These are phyloP conservation scores for Pleodorina starrii DNA, from an alignment of 139 green algal species.

Conservation along the genomic window DNA sequence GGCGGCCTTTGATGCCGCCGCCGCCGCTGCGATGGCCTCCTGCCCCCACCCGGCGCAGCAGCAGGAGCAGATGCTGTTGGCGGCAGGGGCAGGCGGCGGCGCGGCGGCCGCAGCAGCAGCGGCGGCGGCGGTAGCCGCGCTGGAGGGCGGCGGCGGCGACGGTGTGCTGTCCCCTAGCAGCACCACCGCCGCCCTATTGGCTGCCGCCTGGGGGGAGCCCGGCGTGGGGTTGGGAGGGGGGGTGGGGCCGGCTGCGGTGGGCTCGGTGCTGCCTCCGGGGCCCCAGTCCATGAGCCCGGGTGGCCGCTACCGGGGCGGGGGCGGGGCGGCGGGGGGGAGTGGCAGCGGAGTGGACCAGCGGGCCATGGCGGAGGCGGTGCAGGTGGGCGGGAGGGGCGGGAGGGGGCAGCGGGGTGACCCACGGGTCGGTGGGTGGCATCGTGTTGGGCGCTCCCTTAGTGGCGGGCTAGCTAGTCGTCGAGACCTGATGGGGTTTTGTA, in stretches of 20 bases:
- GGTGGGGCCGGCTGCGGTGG: too few species aligned
- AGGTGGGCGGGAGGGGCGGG: slow-evolving; percentile 13
- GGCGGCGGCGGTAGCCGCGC: not conserved
- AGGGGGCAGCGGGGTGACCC: too few species aligned
- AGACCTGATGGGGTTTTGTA: too few species aligned
- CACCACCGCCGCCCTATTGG: not conserved
- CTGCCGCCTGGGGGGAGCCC: not conserved
- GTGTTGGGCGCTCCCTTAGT: too few species aligned
- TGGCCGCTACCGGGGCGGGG: not conserved
- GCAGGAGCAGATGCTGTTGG: slow-evolving; percentile 33
- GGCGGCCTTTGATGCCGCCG: not conserved
- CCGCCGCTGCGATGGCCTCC: not conserved
- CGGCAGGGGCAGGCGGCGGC: slow-evolving; percentile 18
- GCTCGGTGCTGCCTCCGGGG: not conserved
- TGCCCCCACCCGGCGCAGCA: not conserved
- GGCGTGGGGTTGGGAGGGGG: not conserved
- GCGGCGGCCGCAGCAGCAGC: slow-evolving; percentile 7
- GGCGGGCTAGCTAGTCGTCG: too few species aligned
- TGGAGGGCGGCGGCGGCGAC: not conserved
- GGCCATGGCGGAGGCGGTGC: slow-evolving; percentile 41
- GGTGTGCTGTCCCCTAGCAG: too few species aligned
- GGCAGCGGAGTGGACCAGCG: slow-evolving; percentile 5
- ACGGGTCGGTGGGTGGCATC: too few species aligned
- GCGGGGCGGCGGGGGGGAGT: not conserved
- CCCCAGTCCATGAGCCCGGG: not conserved